Evolutionary conservation across 192 early-diverging fungal genomes (phyloP).

Genomic region (Umbelopsis isabellina): DNA sequence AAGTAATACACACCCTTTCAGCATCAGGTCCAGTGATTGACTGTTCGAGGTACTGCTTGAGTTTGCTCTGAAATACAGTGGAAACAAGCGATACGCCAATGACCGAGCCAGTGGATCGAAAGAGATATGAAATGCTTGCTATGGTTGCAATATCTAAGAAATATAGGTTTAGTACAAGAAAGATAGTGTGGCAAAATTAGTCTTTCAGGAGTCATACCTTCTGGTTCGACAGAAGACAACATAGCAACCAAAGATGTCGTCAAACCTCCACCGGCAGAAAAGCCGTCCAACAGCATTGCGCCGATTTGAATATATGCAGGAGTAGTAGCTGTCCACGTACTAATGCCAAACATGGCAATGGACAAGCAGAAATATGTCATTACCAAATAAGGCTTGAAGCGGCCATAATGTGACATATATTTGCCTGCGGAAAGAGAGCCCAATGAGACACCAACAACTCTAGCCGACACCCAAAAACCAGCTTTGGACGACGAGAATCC

Average conservation of each 20-base stretch:
- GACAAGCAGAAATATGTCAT: slow-evolving; percentile 51
- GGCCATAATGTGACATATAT: slow-evolving; percentile 34
- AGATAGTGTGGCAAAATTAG: background rate
- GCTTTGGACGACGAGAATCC: slow-evolving; percentile 30
- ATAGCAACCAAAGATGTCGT: slow-evolving; percentile 55
- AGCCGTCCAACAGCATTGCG: slow-evolving; percentile 50
- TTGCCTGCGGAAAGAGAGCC: slow-evolving; percentile 31
- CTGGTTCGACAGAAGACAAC: slow-evolving; percentile 50
- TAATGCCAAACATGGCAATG: slow-evolving; percentile 54
- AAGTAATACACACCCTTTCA: slow-evolving; percentile 19
- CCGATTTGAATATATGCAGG: slow-evolving; percentile 13
- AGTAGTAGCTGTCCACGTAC: slow-evolving; percentile 56
- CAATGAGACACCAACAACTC: slow-evolving; percentile 27
- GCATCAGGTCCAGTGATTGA: slow-evolving; percentile 41
- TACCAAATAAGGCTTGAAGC: slow-evolving; percentile 38
- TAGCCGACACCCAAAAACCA: slow-evolving; percentile 36
- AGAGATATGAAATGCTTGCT: slow-evolving; percentile 52
- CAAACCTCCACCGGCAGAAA: slow-evolving; percentile 54
- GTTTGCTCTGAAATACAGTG: slow-evolving; percentile 39
- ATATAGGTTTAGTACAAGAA: too few relatives aligned
- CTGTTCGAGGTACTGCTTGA: slow-evolving; percentile 28
- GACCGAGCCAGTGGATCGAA: slow-evolving; percentile 55
- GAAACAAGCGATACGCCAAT: slow-evolving; percentile 53
- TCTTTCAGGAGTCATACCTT: slow-evolving; percentile 36
- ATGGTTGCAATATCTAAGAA: slow-evolving; percentile 54